These are phyloP conservation scores for Salvia sclarea DNA, from an alignment of 305 asterid genomes.

Conservation along the genomic window DNA sequence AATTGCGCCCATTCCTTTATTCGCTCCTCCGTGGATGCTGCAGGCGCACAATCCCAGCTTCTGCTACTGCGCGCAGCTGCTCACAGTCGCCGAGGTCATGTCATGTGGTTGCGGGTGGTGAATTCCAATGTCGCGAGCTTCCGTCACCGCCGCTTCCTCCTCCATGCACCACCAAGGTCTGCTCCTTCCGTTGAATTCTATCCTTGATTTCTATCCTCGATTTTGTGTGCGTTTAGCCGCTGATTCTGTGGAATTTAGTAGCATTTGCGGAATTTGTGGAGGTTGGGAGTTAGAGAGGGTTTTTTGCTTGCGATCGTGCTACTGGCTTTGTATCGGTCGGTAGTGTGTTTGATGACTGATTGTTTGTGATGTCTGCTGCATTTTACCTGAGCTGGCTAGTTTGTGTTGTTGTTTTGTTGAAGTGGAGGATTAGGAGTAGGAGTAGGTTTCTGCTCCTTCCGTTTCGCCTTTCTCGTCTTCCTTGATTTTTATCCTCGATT, in stretches of 20 bases:
- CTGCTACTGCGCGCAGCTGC: conserved; percentile 10
- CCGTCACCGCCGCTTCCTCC: conserved; percentile 48
- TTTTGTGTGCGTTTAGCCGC: conserved; percentile 16
- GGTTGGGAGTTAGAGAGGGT: conserved; percentile 11
- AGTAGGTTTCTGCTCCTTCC: conserved; percentile 16
- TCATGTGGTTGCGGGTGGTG: conserved; percentile 44
- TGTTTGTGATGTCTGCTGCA: conserved; percentile 11
- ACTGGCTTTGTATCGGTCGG: conserved; percentile 23
- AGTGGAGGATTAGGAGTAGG: neutral
- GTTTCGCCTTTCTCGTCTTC: neutral
- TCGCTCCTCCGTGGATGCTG: neutral
- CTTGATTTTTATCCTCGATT: neutral
- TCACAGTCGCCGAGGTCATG: conserved; percentile 22
- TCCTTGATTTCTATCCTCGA: neutral
- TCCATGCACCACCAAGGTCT: conserved; percentile 48
- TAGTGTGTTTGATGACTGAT: conserved; percentile 12
- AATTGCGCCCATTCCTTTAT: conserved; percentile 20
- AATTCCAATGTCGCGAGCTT: conserved; percentile 48
- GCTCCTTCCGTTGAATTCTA: neutral
- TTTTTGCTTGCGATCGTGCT: conserved; percentile 26
- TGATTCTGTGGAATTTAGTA: neutral
- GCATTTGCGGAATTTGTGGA: neutral
- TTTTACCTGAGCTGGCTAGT: neutral
- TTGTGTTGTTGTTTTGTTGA: neutral
- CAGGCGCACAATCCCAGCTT: neutral